Conservation (phyloP, 2,329 filamentous ascomycete genomes). For the Aspergillus luchuensis region DNA sequence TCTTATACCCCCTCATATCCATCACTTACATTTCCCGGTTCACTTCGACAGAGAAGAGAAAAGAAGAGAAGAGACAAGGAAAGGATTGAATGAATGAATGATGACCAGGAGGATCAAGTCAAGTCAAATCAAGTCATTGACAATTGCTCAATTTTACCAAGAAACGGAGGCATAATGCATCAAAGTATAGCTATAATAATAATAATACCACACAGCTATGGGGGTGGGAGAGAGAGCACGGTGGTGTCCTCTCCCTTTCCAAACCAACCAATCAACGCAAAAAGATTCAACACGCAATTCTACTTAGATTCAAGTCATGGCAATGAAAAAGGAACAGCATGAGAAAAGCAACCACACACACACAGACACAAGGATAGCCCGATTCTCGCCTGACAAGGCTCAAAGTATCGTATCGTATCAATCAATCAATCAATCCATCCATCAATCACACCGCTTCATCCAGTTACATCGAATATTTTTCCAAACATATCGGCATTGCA, state of each 20-base stretch:
- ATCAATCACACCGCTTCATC: background rate
- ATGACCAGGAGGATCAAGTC: no score
- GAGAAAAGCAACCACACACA: slow-evolving; percentile 2
- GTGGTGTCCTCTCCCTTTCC: no score
- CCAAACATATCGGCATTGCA: background rate
- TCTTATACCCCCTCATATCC: background rate
- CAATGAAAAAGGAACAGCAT: slow-evolving; percentile 11
- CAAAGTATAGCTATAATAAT: slow-evolving; percentile 19
- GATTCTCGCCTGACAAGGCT: slow-evolving; percentile 4
- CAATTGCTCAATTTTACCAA: slow-evolving; percentile 25
- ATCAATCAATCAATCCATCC: no score
- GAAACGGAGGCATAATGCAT: slow-evolving; percentile 24
- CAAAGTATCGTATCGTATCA: background rate
- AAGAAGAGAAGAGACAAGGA: background rate
- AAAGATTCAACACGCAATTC: slow-evolving; percentile 12
- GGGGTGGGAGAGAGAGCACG: background rate
- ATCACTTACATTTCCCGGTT: background rate
- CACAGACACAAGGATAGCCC: slow-evolving; percentile 7
- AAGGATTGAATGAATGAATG: background rate
- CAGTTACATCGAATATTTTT: background rate
- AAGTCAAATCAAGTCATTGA: slow-evolving; percentile 3
- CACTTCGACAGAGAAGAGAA: background rate
- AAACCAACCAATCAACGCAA: slow-evolving; percentile 1
- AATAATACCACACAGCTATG: slow-evolving; percentile 2
- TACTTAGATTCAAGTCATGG: slow-evolving; percentile 19